phyloP scores from a whole-genome alignment of 768 basidiomycete species.

The Hericium alpestre region DNA sequence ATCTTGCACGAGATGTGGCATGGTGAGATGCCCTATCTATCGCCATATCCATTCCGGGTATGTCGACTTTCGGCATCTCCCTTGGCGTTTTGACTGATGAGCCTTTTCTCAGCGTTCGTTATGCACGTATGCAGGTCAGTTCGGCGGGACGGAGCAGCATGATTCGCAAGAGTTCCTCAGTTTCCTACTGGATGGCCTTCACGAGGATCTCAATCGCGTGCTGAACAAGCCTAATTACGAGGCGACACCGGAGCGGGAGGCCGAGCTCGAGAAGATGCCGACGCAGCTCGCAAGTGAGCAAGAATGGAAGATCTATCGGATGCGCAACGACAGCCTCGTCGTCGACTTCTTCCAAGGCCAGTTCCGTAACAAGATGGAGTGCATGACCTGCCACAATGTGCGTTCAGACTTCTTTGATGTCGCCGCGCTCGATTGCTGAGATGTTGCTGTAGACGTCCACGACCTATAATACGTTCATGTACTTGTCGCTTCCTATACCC shows the following conservation, averaged over 20 bases:
- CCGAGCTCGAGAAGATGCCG: conserved; percentile 78
- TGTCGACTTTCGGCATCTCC: neutral
- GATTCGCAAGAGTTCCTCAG: conserved; percentile 96
- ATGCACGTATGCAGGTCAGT: conserved; percentile 55
- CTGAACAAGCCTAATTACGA: conserved; percentile 57
- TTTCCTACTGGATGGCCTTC: conserved; percentile 88
- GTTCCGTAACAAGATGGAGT: conserved; percentile 82
- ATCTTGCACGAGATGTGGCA: conserved; percentile 84
- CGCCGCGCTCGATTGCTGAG: conserved; percentile 8
- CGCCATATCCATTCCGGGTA: conserved; percentile 79
- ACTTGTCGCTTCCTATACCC: conserved; percentile 84
- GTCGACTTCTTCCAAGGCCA: conserved; percentile 98
- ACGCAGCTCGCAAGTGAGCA: conserved; percentile 82
- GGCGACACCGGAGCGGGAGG: conserved; percentile 71
- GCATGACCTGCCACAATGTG: conserved; percentile 84
- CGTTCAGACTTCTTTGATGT: conserved; percentile 16
- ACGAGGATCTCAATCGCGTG: conserved; percentile 91
- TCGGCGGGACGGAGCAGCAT: conserved; percentile 83
- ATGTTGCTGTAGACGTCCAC: conserved; percentile 69
- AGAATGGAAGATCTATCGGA: conserved; percentile 87
- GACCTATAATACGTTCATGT: conserved; percentile 95
- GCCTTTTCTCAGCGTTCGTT: conserved; percentile 38
- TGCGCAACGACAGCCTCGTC: conserved; percentile 85
- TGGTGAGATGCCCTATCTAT: conserved; percentile 71
- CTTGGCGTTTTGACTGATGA: conserved; percentile 3